Base-by-base conservation (phyloP, 495 filamentous ascomycete species). In the Chlorociboria aeruginascens region DNA sequence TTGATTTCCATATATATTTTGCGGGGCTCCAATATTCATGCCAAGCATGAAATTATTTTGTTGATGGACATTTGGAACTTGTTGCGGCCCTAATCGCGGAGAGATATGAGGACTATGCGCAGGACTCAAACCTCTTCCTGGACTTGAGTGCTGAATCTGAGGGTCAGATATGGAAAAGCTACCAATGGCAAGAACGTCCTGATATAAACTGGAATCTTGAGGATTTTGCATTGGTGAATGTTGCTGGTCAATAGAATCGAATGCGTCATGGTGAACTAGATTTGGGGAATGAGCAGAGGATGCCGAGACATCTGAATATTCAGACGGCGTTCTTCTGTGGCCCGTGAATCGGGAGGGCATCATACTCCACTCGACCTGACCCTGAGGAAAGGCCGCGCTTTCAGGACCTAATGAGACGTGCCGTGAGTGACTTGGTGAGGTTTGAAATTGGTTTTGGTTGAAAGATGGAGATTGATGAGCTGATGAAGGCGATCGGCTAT, bases 71-170 rank as follows among this genome's bases (percentile, higher is more conserved):
- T 67, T 69, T 29, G 72, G 69, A 43, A 77, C 70, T 48, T 81
- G 80, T 53, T 92, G 86, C 8, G 90, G 85, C 40, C 79, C 69
- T 50, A 94, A 68, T 43, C 79, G 79, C n/a, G 89, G 89, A 25
- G 87, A 92, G 37, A 86, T 82, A 51, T 85, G 83, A 10, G 89
- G 88, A 57, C 85, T 92, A 53, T 89, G 87, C 16, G 77, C 79
- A 7, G 88, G 87, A 61, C 85, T 92, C 39, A 80, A 69, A 17
- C 73, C 77, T 40, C 73, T 71, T 45, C 69, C 71, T 33, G 73
- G 73, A 46, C 73, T 65, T 59, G 70, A 25, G 32, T 65, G 66
- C 32, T 75, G 72, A 25, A 74, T 63, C 46, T 77, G 74, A 38
- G 76, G 69, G 43, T 94, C 90, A 9, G 83, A 86, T 28, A 98